A percentile compares a stretch with the other conserved stretches of the same genome.
Evolutionary conservation across 2,329 filamentous ascomycete species (phyloP).

Genomic region (Phoma herbarum): DNA sequence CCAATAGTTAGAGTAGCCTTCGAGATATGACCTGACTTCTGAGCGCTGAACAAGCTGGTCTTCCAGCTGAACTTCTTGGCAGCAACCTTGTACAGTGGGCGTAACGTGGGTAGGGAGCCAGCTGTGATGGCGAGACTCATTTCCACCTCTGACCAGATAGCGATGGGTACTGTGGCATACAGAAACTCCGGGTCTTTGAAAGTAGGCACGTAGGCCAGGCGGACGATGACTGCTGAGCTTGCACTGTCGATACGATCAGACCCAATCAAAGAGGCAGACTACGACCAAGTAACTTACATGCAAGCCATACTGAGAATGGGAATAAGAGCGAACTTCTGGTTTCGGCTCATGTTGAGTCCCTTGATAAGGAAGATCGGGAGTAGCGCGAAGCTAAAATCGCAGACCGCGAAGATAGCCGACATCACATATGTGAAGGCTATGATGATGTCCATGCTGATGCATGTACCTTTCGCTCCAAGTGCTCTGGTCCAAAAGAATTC

Average conservation of each 20-base stretch:
- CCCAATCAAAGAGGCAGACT: not conserved
- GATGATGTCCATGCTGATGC: conserved; percentile 55
- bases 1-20: not conserved
- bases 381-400: conserved; percentile 27
- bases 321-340: conserved; percentile 21
- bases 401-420: conserved; percentile 20
- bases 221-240: conserved; percentile 24
- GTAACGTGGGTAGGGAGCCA: conserved; percentile 1
- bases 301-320: conserved; percentile 22
- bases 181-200: not conserved
- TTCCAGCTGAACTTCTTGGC: conserved; percentile 11
- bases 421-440: conserved; percentile 58
- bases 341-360: conserved; percentile 60
- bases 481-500: conserved; percentile 56
- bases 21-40: not conserved
- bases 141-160: not conserved
- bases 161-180: not conserved
- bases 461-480: conserved; percentile 44
- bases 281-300: conserved; percentile 1
- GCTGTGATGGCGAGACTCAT: not conserved
- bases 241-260: conserved; percentile 5
- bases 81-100: conserved; percentile 14
- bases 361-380: conserved; percentile 58
- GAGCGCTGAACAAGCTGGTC: conserved; percentile 4
- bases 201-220: conserved; percentile 8